Conservation (phyloP, 352 stramenopile species). For the Globisporangium cederbergense region DNA sequence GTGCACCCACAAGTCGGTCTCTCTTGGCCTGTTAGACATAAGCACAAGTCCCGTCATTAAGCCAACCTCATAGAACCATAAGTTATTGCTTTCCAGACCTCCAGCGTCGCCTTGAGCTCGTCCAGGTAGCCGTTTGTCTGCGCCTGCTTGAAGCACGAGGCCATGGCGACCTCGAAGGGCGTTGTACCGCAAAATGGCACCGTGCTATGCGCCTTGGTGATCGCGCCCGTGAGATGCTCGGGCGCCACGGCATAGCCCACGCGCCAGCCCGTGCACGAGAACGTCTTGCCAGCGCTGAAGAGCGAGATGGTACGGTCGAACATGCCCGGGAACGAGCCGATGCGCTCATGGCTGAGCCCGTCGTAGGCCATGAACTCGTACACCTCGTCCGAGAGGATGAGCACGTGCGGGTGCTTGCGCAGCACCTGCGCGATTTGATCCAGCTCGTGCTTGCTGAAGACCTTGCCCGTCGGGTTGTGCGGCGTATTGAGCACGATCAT, state of each 20-base stretch:
- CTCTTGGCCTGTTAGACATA: constrained; percentile 65
- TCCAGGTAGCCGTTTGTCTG: constrained; percentile 88
- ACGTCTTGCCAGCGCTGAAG: constrained; percentile 92
- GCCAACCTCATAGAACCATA: constrained; percentile 1
- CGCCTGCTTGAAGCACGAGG: constrained; percentile 81
- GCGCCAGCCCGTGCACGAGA: constrained; percentile 93
- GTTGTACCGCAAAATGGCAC: constrained; percentile 94
- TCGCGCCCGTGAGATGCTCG: constrained; percentile 43
- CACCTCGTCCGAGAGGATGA: constrained; percentile 97
- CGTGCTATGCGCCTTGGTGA: constrained; percentile 78
- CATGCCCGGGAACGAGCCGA: constrained; percentile 79
- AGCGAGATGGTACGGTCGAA: constrained; percentile 90
- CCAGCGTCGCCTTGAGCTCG: constrained; percentile 55
- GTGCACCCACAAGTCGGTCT: constrained; percentile 75
- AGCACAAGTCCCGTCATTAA: not conserved
- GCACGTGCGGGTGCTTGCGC: constrained; percentile 76
- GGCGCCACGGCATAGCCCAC: constrained; percentile 81
- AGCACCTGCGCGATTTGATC: constrained; percentile 87
- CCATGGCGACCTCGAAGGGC: constrained; percentile 92
- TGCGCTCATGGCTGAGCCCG: constrained; percentile 57
- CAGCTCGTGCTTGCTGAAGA: constrained; percentile 94
- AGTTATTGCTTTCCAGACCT: constrained; percentile 25
- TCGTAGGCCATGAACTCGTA: constrained; percentile 98
- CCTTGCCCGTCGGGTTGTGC: constrained; percentile 99
- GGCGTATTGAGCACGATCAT: constrained; percentile 98